A percentile compares a stretch with the other conserved stretches of the same genome.
Evolutionary conservation across 345 rosid genomes (phyloP).

Genomic region (Psidium friedrichsthalianum): DNA sequence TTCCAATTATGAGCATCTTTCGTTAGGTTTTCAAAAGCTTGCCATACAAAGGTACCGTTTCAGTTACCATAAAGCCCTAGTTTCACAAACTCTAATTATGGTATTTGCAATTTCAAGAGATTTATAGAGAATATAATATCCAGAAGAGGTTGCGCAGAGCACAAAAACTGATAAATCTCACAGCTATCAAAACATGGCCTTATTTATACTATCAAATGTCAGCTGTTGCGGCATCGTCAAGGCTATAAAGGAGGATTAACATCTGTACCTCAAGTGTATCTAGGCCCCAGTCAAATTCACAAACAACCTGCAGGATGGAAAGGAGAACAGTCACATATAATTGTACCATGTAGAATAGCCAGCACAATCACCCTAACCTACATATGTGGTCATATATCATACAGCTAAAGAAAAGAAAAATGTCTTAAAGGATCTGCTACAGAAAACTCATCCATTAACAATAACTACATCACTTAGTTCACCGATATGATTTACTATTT

Average conservation of each 20-base stretch:
- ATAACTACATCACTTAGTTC: background rate
- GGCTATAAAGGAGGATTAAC: background rate
- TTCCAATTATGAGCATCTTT: background rate
- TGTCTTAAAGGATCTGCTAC: background rate
- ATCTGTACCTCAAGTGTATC: conserved; percentile 73
- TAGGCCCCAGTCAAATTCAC: conserved; percentile 92
- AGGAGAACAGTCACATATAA: conserved; percentile 3
- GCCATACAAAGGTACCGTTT: background rate
- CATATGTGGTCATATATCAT: background rate
- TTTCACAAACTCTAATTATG: background rate
- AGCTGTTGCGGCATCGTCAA: background rate
- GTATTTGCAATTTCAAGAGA: background rate
- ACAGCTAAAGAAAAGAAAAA: background rate
- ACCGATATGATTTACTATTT: background rate
- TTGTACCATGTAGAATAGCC: background rate
- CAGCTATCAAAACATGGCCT: background rate
- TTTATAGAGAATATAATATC: background rate
- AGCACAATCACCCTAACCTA: background rate
- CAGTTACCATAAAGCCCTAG: background rate
- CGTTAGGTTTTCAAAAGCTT: background rate
- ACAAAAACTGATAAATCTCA: background rate
- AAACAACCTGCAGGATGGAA: conserved; percentile 57
- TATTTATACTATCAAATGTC: background rate
- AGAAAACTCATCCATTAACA: background rate
- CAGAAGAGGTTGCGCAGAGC: background rate